Evolutionary conservation across 2,329 filamentous ascomycete species (phyloP), one percentile per base, ranked within the genome.

Genomic region (Trichoderma atrobrunneum): DNA sequence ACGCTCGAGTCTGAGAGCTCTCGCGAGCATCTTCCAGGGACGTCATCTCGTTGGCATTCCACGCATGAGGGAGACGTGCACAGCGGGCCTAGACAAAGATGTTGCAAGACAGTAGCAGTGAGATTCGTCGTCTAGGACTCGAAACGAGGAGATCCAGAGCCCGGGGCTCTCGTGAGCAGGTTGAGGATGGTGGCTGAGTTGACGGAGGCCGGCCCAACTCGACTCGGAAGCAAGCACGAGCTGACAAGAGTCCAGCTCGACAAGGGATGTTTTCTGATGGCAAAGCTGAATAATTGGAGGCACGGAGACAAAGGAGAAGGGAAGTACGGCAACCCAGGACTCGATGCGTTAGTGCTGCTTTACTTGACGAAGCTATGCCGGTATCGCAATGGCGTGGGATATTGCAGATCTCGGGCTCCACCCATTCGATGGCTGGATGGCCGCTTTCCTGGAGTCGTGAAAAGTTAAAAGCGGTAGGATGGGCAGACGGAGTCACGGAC

Each of bases 41-140:
- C 73, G 75, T 78, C 80, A 81, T 81, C 72, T 79, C 80, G 80
- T 72, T 74, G 43, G 26, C 21, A 18, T 51, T 36, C 26, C 66
- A 64, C 48, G 48, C 71, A 72, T 72, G 30, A 60, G 63, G 63
- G 63, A 56, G 66, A 28, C 24, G 32, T 14, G 36, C 28, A 12
- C 28, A 61, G 28, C 10, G 56, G 21, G 54, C 21, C 28, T 34
- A 30, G 56, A 32, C 21, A 11, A 21, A 39, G 28, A 12, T 24
- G 14, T 34, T 30, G 28, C 39, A 61, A 62, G 39, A 21, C 28
- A 8, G 65, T 36, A 69, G 39, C 28, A 61, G 14, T 34, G 26
- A 28, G 6, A 54, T 34, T 26, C 36, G 66, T 57, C 36, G 39
- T 59, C 48, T 11, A 28, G 48, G n/a, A 18, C 48, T 51, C 57